phyloP scores from a whole-genome alignment of 768 basidiomycete genomes.

The Termitomyces sp. region DNA sequence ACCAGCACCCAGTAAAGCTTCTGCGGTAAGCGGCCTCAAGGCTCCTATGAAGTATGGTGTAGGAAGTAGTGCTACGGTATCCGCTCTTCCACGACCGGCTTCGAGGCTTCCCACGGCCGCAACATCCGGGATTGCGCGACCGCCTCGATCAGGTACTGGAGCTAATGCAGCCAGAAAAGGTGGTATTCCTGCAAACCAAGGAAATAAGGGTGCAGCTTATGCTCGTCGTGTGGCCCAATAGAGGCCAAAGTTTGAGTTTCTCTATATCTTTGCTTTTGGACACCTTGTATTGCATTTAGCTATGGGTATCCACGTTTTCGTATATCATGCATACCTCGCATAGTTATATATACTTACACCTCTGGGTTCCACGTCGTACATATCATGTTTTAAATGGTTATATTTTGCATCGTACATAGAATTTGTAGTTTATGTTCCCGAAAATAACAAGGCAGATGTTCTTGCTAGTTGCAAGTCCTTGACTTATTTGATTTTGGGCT shows the following conservation, averaged over 20 bases:
- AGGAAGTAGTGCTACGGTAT: slow-evolving; percentile 2
- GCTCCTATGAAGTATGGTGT: slow-evolving; percentile 10
- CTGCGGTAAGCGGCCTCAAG: slow-evolving; percentile 9
- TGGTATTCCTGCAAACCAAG: neutral
- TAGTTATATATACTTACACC: slow-evolving; percentile 5
- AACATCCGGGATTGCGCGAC: slow-evolving; percentile 7
- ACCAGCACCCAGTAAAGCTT: slow-evolving; percentile 2
- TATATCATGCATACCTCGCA: slow-evolving; percentile 4
- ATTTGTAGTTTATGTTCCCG: neutral
- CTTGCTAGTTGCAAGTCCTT: neutral
- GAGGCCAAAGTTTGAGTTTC: neutral
- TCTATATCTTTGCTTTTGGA: neutral
- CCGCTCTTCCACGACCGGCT: slow-evolving; percentile 14
- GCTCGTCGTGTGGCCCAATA: slow-evolving; percentile 10
- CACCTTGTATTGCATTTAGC: slow-evolving; percentile 1
- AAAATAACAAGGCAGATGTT: neutral
- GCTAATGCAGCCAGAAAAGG: neutral
- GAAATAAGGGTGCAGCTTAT: neutral
- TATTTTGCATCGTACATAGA: neutral
- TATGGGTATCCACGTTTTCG: slow-evolving; percentile 3
- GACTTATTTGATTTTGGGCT: neutral
- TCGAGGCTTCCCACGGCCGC: slow-evolving; percentile 11
- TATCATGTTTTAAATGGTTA: neutral
- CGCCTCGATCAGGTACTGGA: slow-evolving; percentile 3
- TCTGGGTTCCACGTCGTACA: neutral